These are phyloP conservation scores for Trichoderma pleuroti DNA, from an alignment of 2,329 filamentous ascomycete genomes.

Conservation along the genomic window DNA sequence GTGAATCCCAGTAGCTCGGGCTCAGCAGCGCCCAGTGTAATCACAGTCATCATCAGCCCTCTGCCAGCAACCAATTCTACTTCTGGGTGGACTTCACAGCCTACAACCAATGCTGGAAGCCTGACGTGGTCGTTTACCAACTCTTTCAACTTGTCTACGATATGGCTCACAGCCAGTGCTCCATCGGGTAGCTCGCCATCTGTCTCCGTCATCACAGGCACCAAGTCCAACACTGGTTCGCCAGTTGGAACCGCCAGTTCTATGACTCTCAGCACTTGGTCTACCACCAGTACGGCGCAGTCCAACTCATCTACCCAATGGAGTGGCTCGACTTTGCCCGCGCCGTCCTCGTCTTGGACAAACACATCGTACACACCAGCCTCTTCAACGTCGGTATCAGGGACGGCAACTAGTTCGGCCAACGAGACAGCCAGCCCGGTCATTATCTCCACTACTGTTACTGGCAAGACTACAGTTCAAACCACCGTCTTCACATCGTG, in stretches of 20 bases:
- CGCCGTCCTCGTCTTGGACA: background rate
- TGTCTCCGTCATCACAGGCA: background rate
- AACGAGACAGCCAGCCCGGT: background rate
- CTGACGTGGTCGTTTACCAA: slow-evolving; percentile 13
- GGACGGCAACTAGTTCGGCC: background rate
- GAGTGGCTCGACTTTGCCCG: background rate
- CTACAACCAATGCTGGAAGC: background rate
- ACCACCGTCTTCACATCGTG: slow-evolving; percentile 16
- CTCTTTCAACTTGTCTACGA: slow-evolving; percentile 11
- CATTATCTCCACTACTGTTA: background rate
- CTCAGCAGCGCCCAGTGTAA: background rate
- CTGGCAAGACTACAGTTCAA: background rate
- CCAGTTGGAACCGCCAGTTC: background rate
- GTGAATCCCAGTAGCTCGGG: background rate
- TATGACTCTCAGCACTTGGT: background rate
- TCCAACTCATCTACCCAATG: background rate
- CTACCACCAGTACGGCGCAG: background rate
- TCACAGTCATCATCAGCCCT: slow-evolving; percentile 15
- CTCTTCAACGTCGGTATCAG: background rate
- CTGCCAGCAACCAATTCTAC: slow-evolving; percentile 14
- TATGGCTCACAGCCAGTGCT: background rate
- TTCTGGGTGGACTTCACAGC: background rate
- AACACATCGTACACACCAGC: background rate
- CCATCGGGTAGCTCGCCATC: background rate
- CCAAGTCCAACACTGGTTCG: background rate